A percentile compares a stretch with the other conserved stretches of the same genome.
Conservation (phyloP, 1,284 basidiomycete genomes). For the Neonothopanus nambi region DNA sequence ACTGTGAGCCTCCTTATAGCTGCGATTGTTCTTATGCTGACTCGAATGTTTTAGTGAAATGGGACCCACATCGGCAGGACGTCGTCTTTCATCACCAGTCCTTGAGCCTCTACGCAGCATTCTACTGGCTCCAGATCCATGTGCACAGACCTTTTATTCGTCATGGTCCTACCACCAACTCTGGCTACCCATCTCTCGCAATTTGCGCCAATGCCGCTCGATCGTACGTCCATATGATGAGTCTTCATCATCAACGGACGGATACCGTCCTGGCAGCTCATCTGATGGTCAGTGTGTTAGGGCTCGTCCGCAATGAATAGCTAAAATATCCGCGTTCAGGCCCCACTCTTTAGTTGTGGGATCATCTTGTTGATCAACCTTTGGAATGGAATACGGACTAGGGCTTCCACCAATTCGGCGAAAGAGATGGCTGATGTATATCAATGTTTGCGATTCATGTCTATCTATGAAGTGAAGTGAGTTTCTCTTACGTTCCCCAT, state of each 20-base stretch:
- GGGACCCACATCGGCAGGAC: constrained; percentile 59
- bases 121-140: constrained; percentile 55
- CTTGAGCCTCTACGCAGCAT: constrained; percentile 54
- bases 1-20: constrained; percentile 32
- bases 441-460: constrained; percentile 63
- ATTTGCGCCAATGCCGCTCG: constrained; percentile 38
- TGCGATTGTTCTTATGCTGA: not conserved
- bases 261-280: not conserved
- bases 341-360: constrained; percentile 28
- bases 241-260: constrained; percentile 19
- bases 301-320: constrained; percentile 14
- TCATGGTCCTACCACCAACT: constrained; percentile 23
- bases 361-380: constrained; percentile 73
- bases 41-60: constrained; percentile 44
- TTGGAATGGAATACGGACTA: constrained; percentile 65
- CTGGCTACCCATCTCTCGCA: constrained; percentile 31
- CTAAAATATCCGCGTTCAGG: constrained; percentile 23
- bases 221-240: constrained; percentile 51
- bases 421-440: constrained; percentile 67
- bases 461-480: constrained; percentile 35
- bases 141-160: constrained; percentile 58
- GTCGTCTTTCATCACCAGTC: constrained; percentile 60
- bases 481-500: too few relatives aligned
- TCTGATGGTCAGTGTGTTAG: constrained; percentile 26
- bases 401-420: constrained; percentile 47